phyloP scores from a whole-genome alignment of 2,329 filamentous ascomycete species.

The Lachnellula cervina region DNA sequence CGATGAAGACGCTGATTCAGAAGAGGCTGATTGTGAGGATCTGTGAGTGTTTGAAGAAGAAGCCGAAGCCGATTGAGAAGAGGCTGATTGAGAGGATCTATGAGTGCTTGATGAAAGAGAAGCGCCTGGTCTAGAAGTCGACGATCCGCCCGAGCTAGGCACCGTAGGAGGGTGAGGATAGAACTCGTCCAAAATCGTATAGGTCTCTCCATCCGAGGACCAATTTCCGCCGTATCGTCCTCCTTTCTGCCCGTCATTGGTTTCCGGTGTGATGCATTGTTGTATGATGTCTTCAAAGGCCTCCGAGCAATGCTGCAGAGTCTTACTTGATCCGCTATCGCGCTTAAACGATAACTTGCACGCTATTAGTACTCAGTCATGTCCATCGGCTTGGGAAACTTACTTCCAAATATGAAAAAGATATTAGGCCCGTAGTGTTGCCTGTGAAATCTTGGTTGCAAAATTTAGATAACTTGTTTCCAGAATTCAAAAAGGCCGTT shows the following conservation, averaged over 20 bases:
- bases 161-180: neutral
- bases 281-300: neutral
- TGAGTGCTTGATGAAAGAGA: neutral
- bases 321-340: neutral
- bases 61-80: neutral
- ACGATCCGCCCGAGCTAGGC: neutral
- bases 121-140: neutral
- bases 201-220: neutral
- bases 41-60: no score
- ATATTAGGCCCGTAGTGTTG: neutral
- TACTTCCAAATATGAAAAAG: neutral
- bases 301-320: neutral
- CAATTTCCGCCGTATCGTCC: neutral
- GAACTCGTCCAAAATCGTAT: neutral
- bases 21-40: no score
- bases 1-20: no score
- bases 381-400: neutral
- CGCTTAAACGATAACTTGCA: neutral
- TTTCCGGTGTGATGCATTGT: neutral
- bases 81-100: neutral
- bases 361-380: neutral
- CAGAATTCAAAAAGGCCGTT: neutral
- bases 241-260: neutral
- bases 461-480: neutral
- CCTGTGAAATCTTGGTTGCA: neutral